Percentiles rank a stretch among this genome's conserved stretches.
Conservation (phyloP, 768 basidiomycete genomes). For the Mrakia gelida region DNA sequence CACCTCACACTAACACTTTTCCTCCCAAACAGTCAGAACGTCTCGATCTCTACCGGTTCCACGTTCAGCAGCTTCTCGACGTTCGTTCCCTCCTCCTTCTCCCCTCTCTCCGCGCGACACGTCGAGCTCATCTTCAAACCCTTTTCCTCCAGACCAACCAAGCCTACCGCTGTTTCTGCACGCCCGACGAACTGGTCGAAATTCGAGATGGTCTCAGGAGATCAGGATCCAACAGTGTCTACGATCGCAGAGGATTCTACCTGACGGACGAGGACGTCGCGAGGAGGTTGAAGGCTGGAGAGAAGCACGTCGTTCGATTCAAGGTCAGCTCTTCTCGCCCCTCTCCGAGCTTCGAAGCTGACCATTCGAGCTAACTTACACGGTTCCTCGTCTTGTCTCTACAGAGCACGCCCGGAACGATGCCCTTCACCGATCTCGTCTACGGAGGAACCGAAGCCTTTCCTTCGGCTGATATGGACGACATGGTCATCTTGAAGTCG, state of each 20-base stretch:
- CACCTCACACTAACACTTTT: background rate
- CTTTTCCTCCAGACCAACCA: slow-evolving; percentile 59
- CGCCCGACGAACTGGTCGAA: slow-evolving; percentile 61
- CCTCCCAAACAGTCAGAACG: slow-evolving; percentile 66
- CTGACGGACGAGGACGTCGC: slow-evolving; percentile 80
- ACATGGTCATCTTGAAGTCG: slow-evolving; percentile 86
- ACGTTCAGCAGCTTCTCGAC: slow-evolving; percentile 69
- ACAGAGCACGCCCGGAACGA: slow-evolving; percentile 10
- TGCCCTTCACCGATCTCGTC: slow-evolving; percentile 24
- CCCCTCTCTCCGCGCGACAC: background rate
- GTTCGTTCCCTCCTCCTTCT: slow-evolving; percentile 49
- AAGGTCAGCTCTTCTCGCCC: slow-evolving; percentile 64
- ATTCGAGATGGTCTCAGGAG: slow-evolving; percentile 68
- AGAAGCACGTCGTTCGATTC: slow-evolving; percentile 76
- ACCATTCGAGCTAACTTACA: background rate
- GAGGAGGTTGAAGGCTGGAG: slow-evolving; percentile 65
- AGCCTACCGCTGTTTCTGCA: slow-evolving; percentile 95
- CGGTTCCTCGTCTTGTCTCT: background rate
- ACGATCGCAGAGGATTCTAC: slow-evolving; percentile 83
- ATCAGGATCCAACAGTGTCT: slow-evolving; percentile 69
- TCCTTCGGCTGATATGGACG: slow-evolving; percentile 53
- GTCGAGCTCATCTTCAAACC: slow-evolving; percentile 6
- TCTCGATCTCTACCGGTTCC: slow-evolving; percentile 71
- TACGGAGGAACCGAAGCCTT: slow-evolving; percentile 20
- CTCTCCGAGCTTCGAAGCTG: background rate